Evolutionary conservation across 2,329 filamentous ascomycete species (phyloP), one percentile per base, ranked within the genome.

Genomic region (Monosporascus sp.): DNA sequence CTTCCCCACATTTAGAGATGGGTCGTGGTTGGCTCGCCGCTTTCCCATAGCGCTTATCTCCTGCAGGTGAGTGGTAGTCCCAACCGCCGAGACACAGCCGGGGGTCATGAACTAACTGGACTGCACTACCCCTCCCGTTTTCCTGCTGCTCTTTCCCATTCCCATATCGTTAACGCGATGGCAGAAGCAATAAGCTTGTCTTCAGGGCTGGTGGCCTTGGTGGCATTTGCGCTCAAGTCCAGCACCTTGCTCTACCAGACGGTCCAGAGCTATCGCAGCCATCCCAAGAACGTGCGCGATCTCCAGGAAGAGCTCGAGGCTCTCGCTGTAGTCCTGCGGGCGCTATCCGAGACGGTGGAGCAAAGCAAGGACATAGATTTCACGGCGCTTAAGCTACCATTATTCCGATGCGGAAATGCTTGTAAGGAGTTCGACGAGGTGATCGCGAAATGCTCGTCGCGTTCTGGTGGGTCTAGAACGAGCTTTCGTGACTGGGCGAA

Each of bases 401-500:
- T 78, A 49, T 62, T 60, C 49, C 68, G 69, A 58, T 77, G 72
- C 54, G 68, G 69, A 41, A 69, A 70, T 55, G 68, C 72, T 27
- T 78, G 71, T 54, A 62, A 68, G 54, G 71, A 74, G 20, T 77
- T 77, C 58, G 58, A 69, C 50, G 46, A 67, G 50, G 67, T 72
- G 57, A 59, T 77, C 37, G 38, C 58, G 27, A 68, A 68, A 62
- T 72, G 60, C 53, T 63, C 61, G 37, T 61, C 63, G 42, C 67
- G 62, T 45, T 75, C 72, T 37, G 61, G 57, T 22, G 62, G 56
- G 34, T 60, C 56, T 54, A 62, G 67, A 50, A 64, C 67, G 22
- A 77, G 70, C 59, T 75, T 77, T 59, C 68, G 71, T 46, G 74
- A 75, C 57, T 77, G 71, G 74, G 70, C 72, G 5, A 72, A 65